Base-by-base conservation (phyloP, 1,284 basidiomycete genomes). In the Austroboletus rostrupii region DNA sequence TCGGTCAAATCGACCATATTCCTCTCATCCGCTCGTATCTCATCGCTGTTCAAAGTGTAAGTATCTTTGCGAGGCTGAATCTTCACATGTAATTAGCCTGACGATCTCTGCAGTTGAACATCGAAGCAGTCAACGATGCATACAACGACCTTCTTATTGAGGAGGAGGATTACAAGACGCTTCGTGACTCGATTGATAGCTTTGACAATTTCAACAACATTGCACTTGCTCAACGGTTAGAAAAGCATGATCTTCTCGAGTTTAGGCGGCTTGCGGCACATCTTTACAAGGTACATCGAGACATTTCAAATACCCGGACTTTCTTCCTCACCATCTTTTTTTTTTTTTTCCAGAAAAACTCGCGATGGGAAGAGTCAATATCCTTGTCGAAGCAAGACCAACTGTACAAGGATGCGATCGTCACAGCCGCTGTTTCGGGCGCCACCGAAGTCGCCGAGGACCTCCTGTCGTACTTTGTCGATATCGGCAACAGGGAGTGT, bases 181-280 rank as follows among this genome's bases (percentile, higher is more conserved):
- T 99, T 10, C 86, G 97, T 13, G 93, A 93, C 65, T 94, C 91
- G 20, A 93, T 99, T 56, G 95, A 98, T 71, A 93, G 92, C 67
- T 95, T 96, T 64, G 94, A 98, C 72, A 97, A 97, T 73, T 99
- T 97, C 76, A 92, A 99, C 72, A 92, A 92, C 55, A 84, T 95
- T 57, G 80, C 76, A 43, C 83, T 99, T 28, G 96, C 97, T 3
- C 80, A 82, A 60, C 81, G 90, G 43, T 72, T 99, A 52, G 92
- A 97, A 72, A 84, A 82, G 59, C 95, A 98, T 67, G 90, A 91
- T 52, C 78, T 99, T 39, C 79, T 99, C 35, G 97, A 99, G 69
- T 99, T 99, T 83, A 81, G 97, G 43, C 77, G 95, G 55, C 76
- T 99, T 26, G 95, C 97, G 19, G 93, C 95, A 31, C 90, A 98